Base-by-base conservation (phyloP, 2,329 filamentous ascomycete genomes). In the Scedosporium minutisporum region DNA sequence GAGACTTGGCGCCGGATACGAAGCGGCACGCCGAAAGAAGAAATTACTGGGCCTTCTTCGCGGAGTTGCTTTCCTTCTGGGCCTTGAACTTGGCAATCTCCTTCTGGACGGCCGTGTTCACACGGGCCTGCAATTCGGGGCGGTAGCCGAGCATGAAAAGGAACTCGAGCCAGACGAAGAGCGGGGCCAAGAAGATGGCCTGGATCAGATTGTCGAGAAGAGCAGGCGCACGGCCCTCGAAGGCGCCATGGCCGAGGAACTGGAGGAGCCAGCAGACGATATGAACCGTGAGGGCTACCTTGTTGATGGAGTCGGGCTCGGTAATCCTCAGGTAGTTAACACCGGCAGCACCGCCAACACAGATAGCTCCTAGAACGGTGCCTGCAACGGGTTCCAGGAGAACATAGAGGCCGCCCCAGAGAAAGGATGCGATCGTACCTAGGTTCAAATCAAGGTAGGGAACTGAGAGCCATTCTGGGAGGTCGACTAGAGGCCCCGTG, bases 81-180 rank as follows among this genome's bases (percentile, higher is more conserved):
- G 81, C 78, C 69, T 79, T 86, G 72, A 92, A 87, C 75, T 91
- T 95, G 68, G 84, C 81, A 66, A 97, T 82, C 72, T 96, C 91
- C 68, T 84, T 79, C 71, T 87, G 76, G 3, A 97, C 90, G 44
- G 83, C 86, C 72, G 87, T 86, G 65, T 93, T 86, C 55, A 97
- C 85, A 60, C 93, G 86, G 65, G 83, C 82, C 77, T 93, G 91
- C 68, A 99, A 80, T 74, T 96, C 92, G 1, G 88, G 90, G 64
- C 95, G 85, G 76, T 97, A 99, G 58, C 95, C 95, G 60, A 96
- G 84, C 70, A 82, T 86, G 79, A 99, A 99, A 27, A 99, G 81
- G 25, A 96, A 77, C 78, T 97, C 93, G 69, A 99, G 88, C 90
- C 95, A 99, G 64, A 97, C 93, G 69, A 97, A 99, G 70, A 99